Conservation (phyloP, 306 rosid genomes). For the Hylodesmum podocarpum region DNA sequence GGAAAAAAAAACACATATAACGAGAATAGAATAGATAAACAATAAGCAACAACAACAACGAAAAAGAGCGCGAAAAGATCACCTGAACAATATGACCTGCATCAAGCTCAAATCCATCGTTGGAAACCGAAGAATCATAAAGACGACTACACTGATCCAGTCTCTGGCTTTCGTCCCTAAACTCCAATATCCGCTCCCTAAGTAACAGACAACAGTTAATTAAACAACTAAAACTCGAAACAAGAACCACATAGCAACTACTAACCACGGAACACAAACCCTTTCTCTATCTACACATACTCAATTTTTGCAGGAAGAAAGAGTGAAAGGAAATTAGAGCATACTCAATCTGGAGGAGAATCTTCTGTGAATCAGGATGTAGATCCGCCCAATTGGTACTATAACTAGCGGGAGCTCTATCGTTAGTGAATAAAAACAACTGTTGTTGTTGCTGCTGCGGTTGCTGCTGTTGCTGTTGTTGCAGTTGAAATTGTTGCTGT, state of each 20-base stretch:
- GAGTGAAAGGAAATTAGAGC: neutral
- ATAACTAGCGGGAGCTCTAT: constrained; percentile 78
- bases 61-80: neutral
- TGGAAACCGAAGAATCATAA: constrained; percentile 78
- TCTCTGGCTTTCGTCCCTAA: constrained; percentile 88
- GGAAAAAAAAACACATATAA: neutral
- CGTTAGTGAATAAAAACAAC: constrained; percentile 67
- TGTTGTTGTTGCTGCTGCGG: constrained; percentile 42
- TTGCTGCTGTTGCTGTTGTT: constrained; percentile 29
- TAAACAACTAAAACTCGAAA: constrained; percentile 32
- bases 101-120: constrained; percentile 84
- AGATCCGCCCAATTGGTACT: constrained; percentile 92
- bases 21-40: neutral
- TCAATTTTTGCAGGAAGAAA: neutral
- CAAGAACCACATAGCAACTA: neutral
- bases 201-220: constrained; percentile 23
- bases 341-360: constrained; percentile 87
- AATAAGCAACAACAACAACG: neutral
- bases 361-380: constrained; percentile 92
- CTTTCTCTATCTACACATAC: neutral
- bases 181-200: constrained; percentile 85
- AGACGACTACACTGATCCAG: constrained; percentile 95
- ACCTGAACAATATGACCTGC: constrained; percentile 95
- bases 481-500: constrained; percentile 35
- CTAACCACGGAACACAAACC: neutral